A percentile compares a stretch with the other conserved stretches of the same genome.
Conservation (phyloP, 768 basidiomycete species). For the Polyporus arcularius region DNA sequence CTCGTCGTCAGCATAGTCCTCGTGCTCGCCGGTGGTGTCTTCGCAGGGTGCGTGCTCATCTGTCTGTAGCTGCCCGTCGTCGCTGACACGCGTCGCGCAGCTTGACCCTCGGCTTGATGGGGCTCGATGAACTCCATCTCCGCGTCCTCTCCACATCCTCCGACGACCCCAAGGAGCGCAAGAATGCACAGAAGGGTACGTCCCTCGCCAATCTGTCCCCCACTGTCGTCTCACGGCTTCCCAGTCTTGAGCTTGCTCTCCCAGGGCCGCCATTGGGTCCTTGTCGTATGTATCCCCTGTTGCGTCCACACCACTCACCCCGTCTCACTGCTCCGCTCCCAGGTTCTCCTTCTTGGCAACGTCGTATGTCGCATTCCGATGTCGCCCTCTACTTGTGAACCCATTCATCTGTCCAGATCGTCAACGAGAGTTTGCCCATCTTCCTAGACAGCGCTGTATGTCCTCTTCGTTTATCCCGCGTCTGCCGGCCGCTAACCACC, state of each 20-base stretch:
- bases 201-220: neutral
- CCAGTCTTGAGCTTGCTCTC: slow-evolving; percentile 49
- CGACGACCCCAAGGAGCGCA: slow-evolving; percentile 65
- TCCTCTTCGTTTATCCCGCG: neutral
- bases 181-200: slow-evolving; percentile 71
- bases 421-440: slow-evolving; percentile 84
- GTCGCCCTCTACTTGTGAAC: neutral
- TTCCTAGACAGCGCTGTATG: slow-evolving; percentile 72
- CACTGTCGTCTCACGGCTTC: neutral
- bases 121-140: slow-evolving; percentile 87
- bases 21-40: slow-evolving; percentile 86
- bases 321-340: neutral
- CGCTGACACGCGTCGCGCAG: slow-evolving; percentile 40
- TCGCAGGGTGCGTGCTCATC: slow-evolving; percentile 67
- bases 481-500: neutral
- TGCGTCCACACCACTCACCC: slow-evolving; percentile 14
- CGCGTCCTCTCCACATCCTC: slow-evolving; percentile 84
- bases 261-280: slow-evolving; percentile 75
- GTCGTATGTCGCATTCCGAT: slow-evolving; percentile 53
- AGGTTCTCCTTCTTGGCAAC: slow-evolving; percentile 88
- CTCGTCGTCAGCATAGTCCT: slow-evolving; percentile 64
- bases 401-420: slow-evolving; percentile 45
- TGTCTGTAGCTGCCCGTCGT: neutral
- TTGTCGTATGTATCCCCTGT: slow-evolving; percentile 60
- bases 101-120: slow-evolving; percentile 91